Conservation (phyloP, 345 rosid genomes). For the Gossypium bickii region DNA sequence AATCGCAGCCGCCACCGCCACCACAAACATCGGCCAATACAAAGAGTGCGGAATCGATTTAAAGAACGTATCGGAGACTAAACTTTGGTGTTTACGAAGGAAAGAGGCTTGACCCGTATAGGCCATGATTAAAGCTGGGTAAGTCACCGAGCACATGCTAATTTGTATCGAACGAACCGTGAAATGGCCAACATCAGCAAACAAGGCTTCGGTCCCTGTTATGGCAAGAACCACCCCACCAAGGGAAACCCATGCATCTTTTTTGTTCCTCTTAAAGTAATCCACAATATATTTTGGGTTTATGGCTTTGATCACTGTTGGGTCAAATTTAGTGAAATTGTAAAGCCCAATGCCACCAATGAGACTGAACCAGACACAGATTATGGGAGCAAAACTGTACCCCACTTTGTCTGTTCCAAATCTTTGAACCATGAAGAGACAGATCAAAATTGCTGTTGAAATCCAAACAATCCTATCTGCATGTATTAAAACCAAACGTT, state of each 20-base stretch:
- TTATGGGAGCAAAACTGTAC: conserved; percentile 40
- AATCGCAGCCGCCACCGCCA: conserved; percentile 40
- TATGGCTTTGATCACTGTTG: conserved; percentile 31
- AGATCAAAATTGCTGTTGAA: conserved; percentile 34
- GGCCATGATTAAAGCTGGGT: conserved; percentile 40
- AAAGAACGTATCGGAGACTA: conserved; percentile 29
- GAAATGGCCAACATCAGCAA: conserved; percentile 63
- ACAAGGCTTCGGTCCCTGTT: conserved; percentile 49
- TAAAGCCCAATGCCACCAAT: conserved; percentile 35
- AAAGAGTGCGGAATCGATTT: conserved; percentile 29
- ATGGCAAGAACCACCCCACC: conserved; percentile 40
- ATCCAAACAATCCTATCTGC: conserved; percentile 43
- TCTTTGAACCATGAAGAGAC: conserved; percentile 41
- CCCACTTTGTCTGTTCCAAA: conserved; percentile 52
- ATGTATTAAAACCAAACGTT: not conserved
- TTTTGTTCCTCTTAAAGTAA: conserved; percentile 40
- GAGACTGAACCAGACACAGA: conserved; percentile 37
- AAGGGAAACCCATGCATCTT: conserved; percentile 51
- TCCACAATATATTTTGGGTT: conserved; percentile 36
- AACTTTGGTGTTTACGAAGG: conserved; percentile 30
- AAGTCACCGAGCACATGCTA: conserved; percentile 30
- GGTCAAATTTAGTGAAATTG: conserved; percentile 38
- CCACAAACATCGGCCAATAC: conserved; percentile 55
- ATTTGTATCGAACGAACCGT: conserved; percentile 38
- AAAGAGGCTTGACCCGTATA: conserved; percentile 44